Base-by-base conservation (phyloP, 306 rosid species). In the Cercis canadensis region DNA sequence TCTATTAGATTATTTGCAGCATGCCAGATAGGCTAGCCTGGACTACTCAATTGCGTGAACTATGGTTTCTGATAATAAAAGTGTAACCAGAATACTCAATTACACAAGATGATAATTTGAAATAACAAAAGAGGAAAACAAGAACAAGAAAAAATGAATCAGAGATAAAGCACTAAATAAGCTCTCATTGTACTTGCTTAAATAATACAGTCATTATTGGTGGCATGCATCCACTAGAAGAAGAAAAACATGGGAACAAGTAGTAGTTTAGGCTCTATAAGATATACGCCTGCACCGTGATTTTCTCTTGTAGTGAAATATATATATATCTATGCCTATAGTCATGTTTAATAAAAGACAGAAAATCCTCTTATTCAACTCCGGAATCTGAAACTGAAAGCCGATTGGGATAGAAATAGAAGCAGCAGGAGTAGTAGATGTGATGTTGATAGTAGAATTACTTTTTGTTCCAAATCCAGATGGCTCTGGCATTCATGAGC, bases 401-500 rank as follows among this genome's bases (percentile, higher is more conserved):
- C 34, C 8, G 34, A 32, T 5, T 51, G 5, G n/a, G n/a, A n/a
- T n/a, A n/a, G n/a, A n/a, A n/a, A n/a, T n/a, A n/a, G n/a, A n/a
- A n/a, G n/a, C n/a, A n/a, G n/a, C n/a, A n/a, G n/a, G n/a, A n/a
- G n/a, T n/a, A n/a, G n/a, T n/a, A n/a, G n/a, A n/a, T n/a, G n/a
- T n/a, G n/a, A n/a, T n/a, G n/a, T n/a, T 4, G 16, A 11, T 21
- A 16, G 33, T 59, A 57, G 43, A 40, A 41, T 3, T 2, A 55
- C 21, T 65, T 70, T 14, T 33, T 62, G 7, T 58, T 43, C 82
- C 85, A 90, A 77, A 90, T 57, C 95, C 95, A 88, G 11, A 90
- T 88, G 21, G 95, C 97, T 15, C 75, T 78, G 7, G 92, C 95
- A 36, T 76, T 70, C 17, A 79, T 84, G 24, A 90, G 88, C 69